A percentile compares a stretch with the other conserved stretches of the same genome.
These are phyloP conservation scores for Blastobotrys peoriensis DNA, from an alignment of 805 yeast species.

Conservation along the genomic window DNA sequence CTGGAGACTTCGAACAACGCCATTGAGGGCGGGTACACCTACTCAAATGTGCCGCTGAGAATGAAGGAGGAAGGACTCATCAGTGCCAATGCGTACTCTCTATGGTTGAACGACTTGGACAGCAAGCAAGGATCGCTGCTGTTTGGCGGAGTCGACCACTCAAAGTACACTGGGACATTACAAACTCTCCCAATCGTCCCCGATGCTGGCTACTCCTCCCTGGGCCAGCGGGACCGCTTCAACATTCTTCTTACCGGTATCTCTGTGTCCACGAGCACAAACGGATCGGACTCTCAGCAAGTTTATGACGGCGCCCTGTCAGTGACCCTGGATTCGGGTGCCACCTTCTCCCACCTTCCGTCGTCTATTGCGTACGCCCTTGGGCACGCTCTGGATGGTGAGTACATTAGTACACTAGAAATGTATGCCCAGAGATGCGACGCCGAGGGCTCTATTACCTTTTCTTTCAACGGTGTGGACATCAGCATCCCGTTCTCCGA, in stretches of 20 bases:
- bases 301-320: constrained; percentile 9
- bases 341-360: constrained; percentile 23
- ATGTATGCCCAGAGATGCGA: background rate
- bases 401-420: background rate
- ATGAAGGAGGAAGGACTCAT: constrained; percentile 38
- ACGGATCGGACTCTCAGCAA: constrained; percentile 4
- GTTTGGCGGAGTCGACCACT: constrained; percentile 41
- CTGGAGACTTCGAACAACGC: constrained; percentile 13
- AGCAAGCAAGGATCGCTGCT: constrained; percentile 33
- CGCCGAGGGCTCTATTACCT: background rate
- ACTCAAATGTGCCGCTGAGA: constrained; percentile 29
- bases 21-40: constrained; percentile 7
- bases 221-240: constrained; percentile 15
- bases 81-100: constrained; percentile 38
- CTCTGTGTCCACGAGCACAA: background rate
- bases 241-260: constrained; percentile 8
- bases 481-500: background rate
- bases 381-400: constrained; percentile 16
- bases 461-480: background rate
- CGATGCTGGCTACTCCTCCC: background rate
- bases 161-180: constrained; percentile 36
- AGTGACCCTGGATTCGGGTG: constrained; percentile 22
- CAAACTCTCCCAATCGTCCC: constrained; percentile 12
- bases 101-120: constrained; percentile 36
- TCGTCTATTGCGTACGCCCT: constrained; percentile 29